Conservation (phyloP, 2,329 filamentous ascomycete species). For the Fusarium chlamydosporum region DNA sequence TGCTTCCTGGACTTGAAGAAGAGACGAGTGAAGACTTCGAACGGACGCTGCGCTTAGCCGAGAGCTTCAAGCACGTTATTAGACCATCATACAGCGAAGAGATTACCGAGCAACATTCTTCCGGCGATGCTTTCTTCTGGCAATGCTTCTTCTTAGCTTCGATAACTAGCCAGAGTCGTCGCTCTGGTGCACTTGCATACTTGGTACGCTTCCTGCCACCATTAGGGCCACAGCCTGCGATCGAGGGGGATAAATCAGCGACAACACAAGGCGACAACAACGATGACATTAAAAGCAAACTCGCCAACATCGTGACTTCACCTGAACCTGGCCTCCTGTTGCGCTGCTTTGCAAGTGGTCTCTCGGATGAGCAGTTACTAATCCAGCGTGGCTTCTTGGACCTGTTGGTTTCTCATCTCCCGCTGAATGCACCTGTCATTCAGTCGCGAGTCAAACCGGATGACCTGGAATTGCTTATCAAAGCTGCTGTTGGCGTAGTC, state of each 20-base stretch:
- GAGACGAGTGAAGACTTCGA: constrained; percentile 98
- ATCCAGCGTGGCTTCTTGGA: constrained; percentile 96
- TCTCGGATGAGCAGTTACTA: constrained; percentile 88
- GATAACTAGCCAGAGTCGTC: constrained; percentile 87
- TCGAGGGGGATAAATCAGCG: constrained; percentile 24
- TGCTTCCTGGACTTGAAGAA: constrained; percentile 93
- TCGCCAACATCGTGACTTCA: constrained; percentile 78
- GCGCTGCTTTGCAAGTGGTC: constrained; percentile 90
- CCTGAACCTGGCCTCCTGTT: constrained; percentile 93
- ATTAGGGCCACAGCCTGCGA: constrained; percentile 43
- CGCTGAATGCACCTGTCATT: constrained; percentile 84
- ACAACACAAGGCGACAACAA: constrained; percentile 32
- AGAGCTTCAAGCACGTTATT: constrained; percentile 80
- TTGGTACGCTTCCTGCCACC: constrained; percentile 80
- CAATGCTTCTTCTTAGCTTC: constrained; percentile 96
- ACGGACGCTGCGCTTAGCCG: constrained; percentile 81
- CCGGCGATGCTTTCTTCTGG: constrained; percentile 93
- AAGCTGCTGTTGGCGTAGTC: constrained; percentile 88
- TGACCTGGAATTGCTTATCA: constrained; percentile 85
- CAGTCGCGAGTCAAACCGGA: constrained; percentile 78
- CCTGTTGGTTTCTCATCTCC: constrained; percentile 89
- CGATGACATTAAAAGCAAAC: constrained; percentile 61
- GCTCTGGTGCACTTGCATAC: constrained; percentile 90
- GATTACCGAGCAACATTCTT: constrained; percentile 67
- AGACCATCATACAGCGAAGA: constrained; percentile 66